A percentile compares a stretch with the other conserved stretches of the same genome.
phyloP scores from a whole-genome alignment of 75 land plant species.

The Cupressus sempervirens region DNA sequence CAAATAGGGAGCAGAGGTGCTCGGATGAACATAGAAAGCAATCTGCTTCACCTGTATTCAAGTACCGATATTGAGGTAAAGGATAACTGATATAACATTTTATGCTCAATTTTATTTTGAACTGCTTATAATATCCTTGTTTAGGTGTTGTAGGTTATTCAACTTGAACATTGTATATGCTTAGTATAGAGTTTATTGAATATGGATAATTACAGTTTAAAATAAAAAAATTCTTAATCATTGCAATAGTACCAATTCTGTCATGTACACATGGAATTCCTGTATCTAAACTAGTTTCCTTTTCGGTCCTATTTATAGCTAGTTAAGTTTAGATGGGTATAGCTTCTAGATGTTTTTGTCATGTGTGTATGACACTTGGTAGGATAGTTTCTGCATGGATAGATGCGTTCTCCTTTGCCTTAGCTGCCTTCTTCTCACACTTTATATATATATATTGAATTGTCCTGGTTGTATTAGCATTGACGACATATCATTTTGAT shows the following conservation, averaged over 20 bases:
- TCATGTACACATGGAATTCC: neutral
- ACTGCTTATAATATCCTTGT: neutral
- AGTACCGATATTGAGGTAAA: slow-evolving; percentile 86
- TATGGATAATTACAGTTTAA: neutral
- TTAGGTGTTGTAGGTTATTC: neutral
- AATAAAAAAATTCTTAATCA: neutral
- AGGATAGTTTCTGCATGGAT: too few relatives aligned
- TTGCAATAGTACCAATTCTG: neutral
- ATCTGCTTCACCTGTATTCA: slow-evolving; percentile 66
- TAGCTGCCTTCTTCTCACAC: too few relatives aligned
- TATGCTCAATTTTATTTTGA: neutral
- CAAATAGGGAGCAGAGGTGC: slow-evolving; percentile 87
- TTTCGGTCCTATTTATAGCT: too few relatives aligned
- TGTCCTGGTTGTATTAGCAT: too few relatives aligned
- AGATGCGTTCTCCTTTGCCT: too few relatives aligned
- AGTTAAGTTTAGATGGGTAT: too few relatives aligned
- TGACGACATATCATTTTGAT: too few relatives aligned
- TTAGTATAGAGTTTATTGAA: neutral
- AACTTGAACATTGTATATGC: neutral
- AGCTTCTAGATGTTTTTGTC: too few relatives aligned
- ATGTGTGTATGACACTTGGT: too few relatives aligned
- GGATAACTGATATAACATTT: neutral
- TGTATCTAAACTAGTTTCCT: neutral
- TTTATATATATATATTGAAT: too few relatives aligned
- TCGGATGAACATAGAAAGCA: slow-evolving; percentile 59